Base-by-base conservation (phyloP, 179 eudicot genomes). In the Dionaea muscipula region DNA sequence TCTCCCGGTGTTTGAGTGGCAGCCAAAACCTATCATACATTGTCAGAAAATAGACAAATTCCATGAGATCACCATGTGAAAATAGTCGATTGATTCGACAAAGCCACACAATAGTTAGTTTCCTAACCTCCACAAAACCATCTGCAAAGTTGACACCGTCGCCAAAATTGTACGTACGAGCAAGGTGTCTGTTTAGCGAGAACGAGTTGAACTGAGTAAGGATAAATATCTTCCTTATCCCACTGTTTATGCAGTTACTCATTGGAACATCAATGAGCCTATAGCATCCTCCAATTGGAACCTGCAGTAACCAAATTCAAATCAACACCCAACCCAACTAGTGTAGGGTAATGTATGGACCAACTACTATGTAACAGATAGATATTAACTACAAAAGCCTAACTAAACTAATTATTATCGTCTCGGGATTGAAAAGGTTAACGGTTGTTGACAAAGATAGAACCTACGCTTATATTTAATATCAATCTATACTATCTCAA, bases 1-100 rank as follows among this genome's bases (percentile, higher is more conserved):
- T 90, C 97, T 52, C 95, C 97, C 0, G 97, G 83, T 36, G 95
- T 90, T 70, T 90, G 97, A 59, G 97, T 78, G 57, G 97, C 95
- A 56, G 95, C 97, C 74, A 90, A 63, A 55, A 90, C 90, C 95
- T 90, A 31, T 31, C 35, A 31, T 31, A 6, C 35, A 31, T 6
- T 31, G 1, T 6, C 35, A 31, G 35, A 31, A n/a, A n/a, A n/a
- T n/a, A n/a, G n/a, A n/a, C n/a, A n/a, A n/a, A n/a, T n/a, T n/a
- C n/a, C n/a, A n/a, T n/a, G n/a, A n/a, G n/a, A n/a, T n/a, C n/a
- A n/a, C n/a, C n/a, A n/a, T n/a, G n/a, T n/a, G n/a, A n/a, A n/a
- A n/a, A n/a, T n/a, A n/a, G n/a, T n/a, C n/a, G n/a, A n/a, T 11
- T 4, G 35, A 39, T 39, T 39, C 3, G 13, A 39, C 43, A 12